Conservation (phyloP, 2,329 filamentous ascomycete species). For the Thermochaetoides dissita region DNA sequence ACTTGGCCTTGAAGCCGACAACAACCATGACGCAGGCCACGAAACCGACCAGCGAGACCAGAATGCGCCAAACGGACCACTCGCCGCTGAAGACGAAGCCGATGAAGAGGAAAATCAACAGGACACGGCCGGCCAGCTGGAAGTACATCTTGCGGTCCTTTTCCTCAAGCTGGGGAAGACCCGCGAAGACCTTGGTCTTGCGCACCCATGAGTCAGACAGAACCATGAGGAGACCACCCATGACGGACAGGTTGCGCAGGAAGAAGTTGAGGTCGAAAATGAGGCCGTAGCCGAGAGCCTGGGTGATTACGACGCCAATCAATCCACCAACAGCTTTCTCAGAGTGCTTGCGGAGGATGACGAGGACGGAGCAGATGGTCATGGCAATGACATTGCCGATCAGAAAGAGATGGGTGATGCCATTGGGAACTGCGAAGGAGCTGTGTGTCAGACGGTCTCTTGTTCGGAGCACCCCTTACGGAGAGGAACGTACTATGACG, state of each 20-base stretch:
- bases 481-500: constrained; percentile 59
- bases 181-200: constrained; percentile 93
- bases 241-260: constrained; percentile 93
- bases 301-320: constrained; percentile 77
- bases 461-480: too few relatives aligned
- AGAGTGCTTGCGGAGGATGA: constrained; percentile 84
- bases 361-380: constrained; percentile 64
- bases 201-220: constrained; percentile 95
- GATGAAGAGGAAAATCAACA: constrained; percentile 94
- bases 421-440: constrained; percentile 54
- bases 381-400: constrained; percentile 82
- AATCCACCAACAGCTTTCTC: constrained; percentile 87
- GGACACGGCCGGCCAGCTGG: constrained; percentile 86
- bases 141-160: constrained; percentile 99
- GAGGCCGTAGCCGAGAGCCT: constrained; percentile 90
- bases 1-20: constrained; percentile 99
- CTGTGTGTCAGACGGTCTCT: not conserved
- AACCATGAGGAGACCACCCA: constrained; percentile 95
- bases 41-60: constrained; percentile 73
- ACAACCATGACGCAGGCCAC: constrained; percentile 96
- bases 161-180: constrained; percentile 85
- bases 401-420: constrained; percentile 85
- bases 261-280: constrained; percentile 99
- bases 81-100: constrained; percentile 92
- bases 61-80: constrained; percentile 78